Percentiles rank a stretch among this genome's conserved stretches.
These are phyloP conservation scores for Musa balbisiana DNA, from an alignment of 202 grass and related monocot species.

Conservation along the genomic window DNA sequence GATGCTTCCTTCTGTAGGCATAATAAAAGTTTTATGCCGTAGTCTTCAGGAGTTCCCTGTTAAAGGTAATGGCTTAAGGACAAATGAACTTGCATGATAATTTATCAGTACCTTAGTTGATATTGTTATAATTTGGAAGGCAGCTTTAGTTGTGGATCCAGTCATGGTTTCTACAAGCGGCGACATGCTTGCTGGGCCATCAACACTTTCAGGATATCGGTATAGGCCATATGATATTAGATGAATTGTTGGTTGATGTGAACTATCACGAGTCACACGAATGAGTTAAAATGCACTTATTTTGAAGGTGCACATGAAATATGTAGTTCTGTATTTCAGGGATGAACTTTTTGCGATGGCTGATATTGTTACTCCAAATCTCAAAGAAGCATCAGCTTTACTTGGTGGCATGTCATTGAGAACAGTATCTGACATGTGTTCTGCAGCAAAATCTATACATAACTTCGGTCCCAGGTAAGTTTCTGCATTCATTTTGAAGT, in stretches of 20 bases:
- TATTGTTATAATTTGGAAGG: slow-evolving; percentile 41
- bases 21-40: slow-evolving; percentile 65
- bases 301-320: background rate
- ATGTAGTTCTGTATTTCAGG: slow-evolving; percentile 38
- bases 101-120: slow-evolving; percentile 8
- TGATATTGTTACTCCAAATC: slow-evolving; percentile 95
- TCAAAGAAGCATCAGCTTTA: slow-evolving; percentile 90
- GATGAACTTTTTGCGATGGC: slow-evolving; percentile 79
- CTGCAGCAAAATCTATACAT: slow-evolving; percentile 81
- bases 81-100: slow-evolving; percentile 6
- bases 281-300: background rate
- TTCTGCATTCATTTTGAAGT: slow-evolving; percentile 5
- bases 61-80: slow-evolving; percentile 45
- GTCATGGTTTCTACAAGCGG: slow-evolving; percentile 96
- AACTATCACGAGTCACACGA: background rate
- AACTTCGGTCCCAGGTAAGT: slow-evolving; percentile 86
- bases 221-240: slow-evolving; percentile 16
- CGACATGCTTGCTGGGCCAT: slow-evolving; percentile 58
- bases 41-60: slow-evolving; percentile 73
- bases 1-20: slow-evolving; percentile 72
- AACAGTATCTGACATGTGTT: slow-evolving; percentile 66
- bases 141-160: slow-evolving; percentile 99
- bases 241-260: slow-evolving; percentile 16
- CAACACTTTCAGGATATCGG: slow-evolving; percentile 62
- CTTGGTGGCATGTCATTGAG: slow-evolving; percentile 53